Base-by-base conservation (phyloP, 345 rosid genomes). In the Syzygium jambos region DNA sequence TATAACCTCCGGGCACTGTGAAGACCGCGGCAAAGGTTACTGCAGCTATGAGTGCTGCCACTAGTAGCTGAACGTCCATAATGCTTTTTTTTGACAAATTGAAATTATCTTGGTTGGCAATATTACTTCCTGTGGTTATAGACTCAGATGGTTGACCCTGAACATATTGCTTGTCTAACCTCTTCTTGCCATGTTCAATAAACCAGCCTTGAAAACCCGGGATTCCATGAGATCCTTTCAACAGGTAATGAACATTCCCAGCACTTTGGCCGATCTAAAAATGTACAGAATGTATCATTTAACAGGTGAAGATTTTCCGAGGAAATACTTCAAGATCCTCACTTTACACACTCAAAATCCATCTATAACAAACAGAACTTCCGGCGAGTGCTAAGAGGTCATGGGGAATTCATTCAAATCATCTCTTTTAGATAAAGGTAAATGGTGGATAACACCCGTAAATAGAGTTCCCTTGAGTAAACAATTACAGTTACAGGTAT, bases 191-290 rank as follows among this genome's bases (percentile, higher is more conserved):
- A 59, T 59, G 15, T 59, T 59, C 16, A 25, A 11, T 13, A 27
- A 59, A 27, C 68, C 68, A 59, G 30, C 30, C 68, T 59, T 59
- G 68, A 59, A 59, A 25, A 27, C 29, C 68, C 68, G 30, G 68
- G 68, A 59, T 12, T 59, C 68, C 68, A 27, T 27, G 30, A 59
- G 68, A n/a, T 27, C 30, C 68, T 27, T 12, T 61, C 9, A 27
- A 61, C 34, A 61, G 2, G n/a, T 10, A 0, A 0, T 0, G 1
- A 4, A 23, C n/a, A 23, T 4, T 23, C 0, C 5, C 1, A 57
- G 63, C 13, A 0, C 0, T 0, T 29, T 10, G 4, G 65, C 65
- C 14, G 3, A 57, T 5, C 68, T 27, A 59, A 59, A 59, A 57
- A 25, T 57, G 65, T 25, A 25, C 15, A 11, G 14, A 57, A 57